These are phyloP conservation scores for Gossypium sturtianum DNA, from an alignment of 345 rosid species.

Conservation along the genomic window DNA sequence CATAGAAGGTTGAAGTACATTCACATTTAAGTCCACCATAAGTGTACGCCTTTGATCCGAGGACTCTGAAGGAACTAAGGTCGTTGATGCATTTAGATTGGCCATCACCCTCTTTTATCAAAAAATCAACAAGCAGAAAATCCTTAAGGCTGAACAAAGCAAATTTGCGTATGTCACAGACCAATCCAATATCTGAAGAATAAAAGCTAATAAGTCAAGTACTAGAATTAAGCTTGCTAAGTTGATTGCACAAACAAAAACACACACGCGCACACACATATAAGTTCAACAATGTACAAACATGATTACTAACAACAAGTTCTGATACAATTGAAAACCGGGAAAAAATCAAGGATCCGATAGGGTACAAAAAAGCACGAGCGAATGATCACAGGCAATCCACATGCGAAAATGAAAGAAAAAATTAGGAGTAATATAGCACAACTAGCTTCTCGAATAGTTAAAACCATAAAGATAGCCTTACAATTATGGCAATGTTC, in stretches of 20 bases:
- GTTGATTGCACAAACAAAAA: neutral
- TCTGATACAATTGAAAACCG: neutral
- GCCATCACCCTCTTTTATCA: conserved; percentile 27
- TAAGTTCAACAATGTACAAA: neutral
- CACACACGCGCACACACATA: no score
- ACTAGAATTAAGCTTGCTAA: neutral
- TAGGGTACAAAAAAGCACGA: neutral
- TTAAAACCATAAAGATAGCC: neutral
- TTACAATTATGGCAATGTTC: neutral
- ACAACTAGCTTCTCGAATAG: neutral
- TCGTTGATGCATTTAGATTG: conserved; percentile 20
- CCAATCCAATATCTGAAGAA: neutral
- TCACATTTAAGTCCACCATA: conserved; percentile 30
- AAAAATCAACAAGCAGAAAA: conserved; percentile 12
- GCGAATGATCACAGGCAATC: neutral
- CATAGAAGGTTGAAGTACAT: conserved; percentile 22
- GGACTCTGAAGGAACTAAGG: conserved; percentile 24
- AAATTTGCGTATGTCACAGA: neutral
- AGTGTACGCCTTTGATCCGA: conserved; percentile 21
- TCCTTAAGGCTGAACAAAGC: neutral
- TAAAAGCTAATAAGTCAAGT: neutral
- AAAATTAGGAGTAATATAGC: neutral
- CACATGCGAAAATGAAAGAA: neutral
- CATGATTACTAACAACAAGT: neutral
- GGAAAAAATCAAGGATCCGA: neutral